Base-by-base conservation (phyloP, 192 early-diverging fungal species). In the Backusella liffmaniae region DNA sequence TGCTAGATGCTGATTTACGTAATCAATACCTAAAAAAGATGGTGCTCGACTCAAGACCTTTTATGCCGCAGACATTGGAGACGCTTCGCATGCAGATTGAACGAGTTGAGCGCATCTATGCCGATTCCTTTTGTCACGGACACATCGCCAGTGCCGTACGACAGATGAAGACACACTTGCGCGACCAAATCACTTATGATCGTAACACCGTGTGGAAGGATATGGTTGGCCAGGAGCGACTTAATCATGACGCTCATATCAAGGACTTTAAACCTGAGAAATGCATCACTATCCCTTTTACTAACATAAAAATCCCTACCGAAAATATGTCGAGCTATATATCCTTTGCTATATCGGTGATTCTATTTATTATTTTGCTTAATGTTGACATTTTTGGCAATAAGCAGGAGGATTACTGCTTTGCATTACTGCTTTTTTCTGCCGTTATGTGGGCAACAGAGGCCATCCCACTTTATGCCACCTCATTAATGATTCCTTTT, bases 401-500 rank as follows among this genome's bases (percentile, higher is more conserved):
- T 21, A 77, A 51, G 0, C 92, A 94, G 76, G 91, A 96, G 82
- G 90, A 94, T 69, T 88, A 92, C 49, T 97, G 96, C 84, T 93
- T 95, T 85, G 96, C 94, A 6, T 88, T 97, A 69, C 84, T 97
- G 35, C 85, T 97, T 46, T 91, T 91, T 49, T 91, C 91, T 66
- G 94, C 94, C 39, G 82, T 91, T 49, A 82, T 97, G 66, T 97
- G 96, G 96, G 96, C 95, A 1, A 92, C 92, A 32, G 96, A 92
- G 78, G 90, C 86, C 10, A 82, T 94, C 26, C 93, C 91, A n/a
- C 84, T 94, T 42, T 94, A 90, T 73, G 88, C 91, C 8, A 94
- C 93, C 6, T 86, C 92, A 23, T 77, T 93, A 12, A 73, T 91
- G 66, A 87, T 94, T 65, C 93, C 93, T 2, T 81, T 92, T 67